Percentiles rank a stretch among this genome's conserved stretches.
Conservation (phyloP, 345 rosid species). For the Laguncularia racemosa region DNA sequence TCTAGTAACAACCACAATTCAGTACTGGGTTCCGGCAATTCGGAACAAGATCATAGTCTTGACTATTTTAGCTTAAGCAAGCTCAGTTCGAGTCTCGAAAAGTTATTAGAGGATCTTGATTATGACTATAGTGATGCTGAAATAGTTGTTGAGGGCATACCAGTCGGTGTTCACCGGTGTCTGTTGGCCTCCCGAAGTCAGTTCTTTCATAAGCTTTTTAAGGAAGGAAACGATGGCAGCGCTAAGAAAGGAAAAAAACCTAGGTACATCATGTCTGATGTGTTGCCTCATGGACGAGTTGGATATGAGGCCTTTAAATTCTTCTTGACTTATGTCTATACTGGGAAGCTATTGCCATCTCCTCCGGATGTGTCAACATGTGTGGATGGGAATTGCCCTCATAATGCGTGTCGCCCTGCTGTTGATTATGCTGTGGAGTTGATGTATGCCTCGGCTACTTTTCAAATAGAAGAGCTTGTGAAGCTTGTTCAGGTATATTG, state of each 20-base stretch:
- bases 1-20: conserved; percentile 3
- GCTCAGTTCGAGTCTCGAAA: conserved; percentile 29
- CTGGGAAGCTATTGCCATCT: conserved; percentile 25
- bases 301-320: conserved; percentile 33
- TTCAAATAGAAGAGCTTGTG: conserved; percentile 31
- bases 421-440: conserved; percentile 32
- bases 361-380: conserved; percentile 38
- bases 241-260: conserved; percentile 24
- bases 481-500: conserved; percentile 33
- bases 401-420: conserved; percentile 39
- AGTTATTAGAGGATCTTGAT: conserved; percentile 10
- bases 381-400: conserved; percentile 28
- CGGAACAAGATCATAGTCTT: conserved; percentile 14
- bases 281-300: conserved; percentile 22
- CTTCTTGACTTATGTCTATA: conserved; percentile 33
- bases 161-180: conserved; percentile 37
- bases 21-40: not conserved
- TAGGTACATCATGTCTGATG: conserved; percentile 20
- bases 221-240: conserved; percentile 6
- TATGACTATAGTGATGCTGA: conserved; percentile 28
- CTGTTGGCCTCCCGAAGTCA: conserved; percentile 36
- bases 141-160: conserved; percentile 25
- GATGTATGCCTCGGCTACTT: conserved; percentile 37
- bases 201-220: conserved; percentile 26
- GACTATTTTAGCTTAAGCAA: conserved; percentile 26